phyloP scores from a whole-genome alignment of 2,329 filamentous ascomycete genomes.

The Neonectria faginata region DNA sequence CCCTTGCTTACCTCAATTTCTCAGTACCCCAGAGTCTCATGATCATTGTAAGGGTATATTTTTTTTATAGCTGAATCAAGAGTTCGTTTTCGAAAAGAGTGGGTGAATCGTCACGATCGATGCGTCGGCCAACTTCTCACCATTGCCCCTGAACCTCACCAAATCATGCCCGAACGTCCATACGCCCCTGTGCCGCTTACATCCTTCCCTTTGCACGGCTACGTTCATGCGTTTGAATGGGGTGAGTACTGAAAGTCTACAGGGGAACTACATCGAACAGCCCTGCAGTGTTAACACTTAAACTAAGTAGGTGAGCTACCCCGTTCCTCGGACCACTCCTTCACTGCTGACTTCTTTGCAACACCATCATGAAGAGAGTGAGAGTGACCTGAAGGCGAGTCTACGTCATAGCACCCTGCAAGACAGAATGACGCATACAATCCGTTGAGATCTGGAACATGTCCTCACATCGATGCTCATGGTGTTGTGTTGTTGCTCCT shows the following conservation, averaged over 20 bases:
- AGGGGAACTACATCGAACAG: neutral
- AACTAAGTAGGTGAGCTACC: neutral
- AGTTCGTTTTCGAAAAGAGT: too few species aligned
- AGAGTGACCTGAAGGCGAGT: too few species aligned
- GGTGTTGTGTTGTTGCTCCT: conserved; percentile 1
- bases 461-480: neutral
- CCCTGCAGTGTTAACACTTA: neutral
- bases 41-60: too few species aligned
- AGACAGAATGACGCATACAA: neutral
- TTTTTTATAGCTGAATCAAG: too few species aligned
- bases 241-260: neutral
- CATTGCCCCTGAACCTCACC: neutral
- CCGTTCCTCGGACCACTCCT: neutral
- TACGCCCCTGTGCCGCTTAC: neutral
- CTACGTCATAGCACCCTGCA: neutral
- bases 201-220: neutral
- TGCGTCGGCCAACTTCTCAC: neutral
- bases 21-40: too few species aligned
- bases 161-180: neutral
- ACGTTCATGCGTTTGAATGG: too few species aligned
- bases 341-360: neutral
- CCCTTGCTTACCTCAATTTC: too few species aligned
- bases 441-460: neutral
- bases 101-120: neutral
- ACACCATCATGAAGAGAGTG: neutral